Evolutionary conservation across 208 protist species (phyloP).

Genomic region (Kentomonas sorsogonicus): DNA sequence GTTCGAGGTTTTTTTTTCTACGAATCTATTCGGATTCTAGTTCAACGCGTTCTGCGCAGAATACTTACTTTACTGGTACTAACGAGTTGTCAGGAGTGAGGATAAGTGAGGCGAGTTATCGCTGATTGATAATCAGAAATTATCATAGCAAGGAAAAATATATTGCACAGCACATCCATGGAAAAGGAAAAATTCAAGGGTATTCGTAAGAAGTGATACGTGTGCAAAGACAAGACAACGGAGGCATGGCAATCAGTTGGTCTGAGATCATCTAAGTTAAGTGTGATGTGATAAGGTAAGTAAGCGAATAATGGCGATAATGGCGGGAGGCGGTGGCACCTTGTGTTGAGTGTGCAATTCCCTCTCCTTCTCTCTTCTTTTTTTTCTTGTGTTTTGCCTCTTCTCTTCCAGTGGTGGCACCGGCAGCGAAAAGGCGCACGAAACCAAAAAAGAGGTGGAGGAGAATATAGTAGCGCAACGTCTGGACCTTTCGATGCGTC

Average conservation of each 20-base stretch:
- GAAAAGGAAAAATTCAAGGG: slow-evolving; percentile 6
- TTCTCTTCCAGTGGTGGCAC: not conserved
- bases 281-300: no score
- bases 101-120: no score
- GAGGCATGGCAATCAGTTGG: not conserved
- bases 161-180: not conserved
- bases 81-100: no score
- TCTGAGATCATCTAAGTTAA: not conserved
- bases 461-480: not conserved
- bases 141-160: not conserved
- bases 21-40: not conserved
- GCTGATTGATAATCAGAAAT: no score
- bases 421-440: not conserved
- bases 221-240: not conserved
- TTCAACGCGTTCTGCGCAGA: not conserved
- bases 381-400: not conserved
- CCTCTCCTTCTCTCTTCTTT: not conserved
- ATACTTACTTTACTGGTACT: not conserved
- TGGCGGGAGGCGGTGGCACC: no score
- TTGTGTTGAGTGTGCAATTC: no score
- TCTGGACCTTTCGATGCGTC: not conserved
- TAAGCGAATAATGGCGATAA: no score
- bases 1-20: not conserved
- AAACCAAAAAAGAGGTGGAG: slow-evolving; percentile 4
- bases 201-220: slow-evolving; percentile 9